Evolutionary conservation across 495 filamentous ascomycete genomes (phyloP), one percentile per base, ranked within the genome.

Genomic region (Podospora pseudocomata): DNA sequence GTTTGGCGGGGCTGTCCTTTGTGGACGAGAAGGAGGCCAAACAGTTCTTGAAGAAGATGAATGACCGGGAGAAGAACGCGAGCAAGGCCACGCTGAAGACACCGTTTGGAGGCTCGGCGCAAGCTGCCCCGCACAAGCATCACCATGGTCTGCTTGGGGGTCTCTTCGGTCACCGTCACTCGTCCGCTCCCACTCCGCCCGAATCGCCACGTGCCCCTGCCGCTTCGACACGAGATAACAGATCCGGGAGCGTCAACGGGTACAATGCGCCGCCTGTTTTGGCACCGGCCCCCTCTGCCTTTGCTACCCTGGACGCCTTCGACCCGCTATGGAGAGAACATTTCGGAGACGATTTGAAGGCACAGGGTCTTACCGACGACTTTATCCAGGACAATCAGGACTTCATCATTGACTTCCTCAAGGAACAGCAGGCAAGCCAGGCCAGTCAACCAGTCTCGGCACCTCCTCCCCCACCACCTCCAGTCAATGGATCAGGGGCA

Each of bases 21-120:
- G 87, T 88, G 62, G 94, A 97, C 75, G 94, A 97, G 81, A 97
- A 97, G 79, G 96, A 99, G 76, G 95, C 96, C 32, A 94, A 91
- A 78, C 88, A 89, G 63, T 97, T 99, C 77, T 86, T 92, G 76
- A 94, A 97, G 82, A 98, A 97, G 81, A 89, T 99, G 82, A 89
- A 94, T 68, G 93, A 96, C 71, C 83, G 93, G 66, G 93, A 97
- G 79, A 97, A 97, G 86, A 90, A 92, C 78, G 93, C 92, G 7
- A 92, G 88, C 80, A 96, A 96, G 79, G 87, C 87, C 63, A 97
- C 93, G 9, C 87, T 78, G 70, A 85, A 86, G 70, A 94, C 89
- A 18, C 88, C 90, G 6, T 97, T 96, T 72, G 88, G 89, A 26
- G 90, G 88, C 9, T 71, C 82, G 39, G 76, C 81, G 26, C 81